Evolutionary conservation across 495 filamentous ascomycete genomes (phyloP).

Genomic region (Annulohypoxylon bovei): DNA sequence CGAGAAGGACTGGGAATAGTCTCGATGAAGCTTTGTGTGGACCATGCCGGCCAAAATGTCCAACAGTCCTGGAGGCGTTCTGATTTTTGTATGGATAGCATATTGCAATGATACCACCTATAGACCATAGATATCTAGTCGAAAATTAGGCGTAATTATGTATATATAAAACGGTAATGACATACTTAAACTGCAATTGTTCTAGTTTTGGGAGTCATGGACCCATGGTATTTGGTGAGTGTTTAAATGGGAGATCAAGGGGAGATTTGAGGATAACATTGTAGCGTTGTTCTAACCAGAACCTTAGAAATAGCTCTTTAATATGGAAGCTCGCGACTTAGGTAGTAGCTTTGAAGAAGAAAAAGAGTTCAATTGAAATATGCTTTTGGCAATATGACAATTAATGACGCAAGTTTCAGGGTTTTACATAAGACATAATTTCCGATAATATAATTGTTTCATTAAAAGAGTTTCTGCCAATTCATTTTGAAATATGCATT

Average conservation of each 20-base stretch:
- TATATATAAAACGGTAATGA: neutral
- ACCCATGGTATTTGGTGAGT: neutral
- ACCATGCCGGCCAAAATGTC: neutral
- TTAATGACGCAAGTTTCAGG: neutral
- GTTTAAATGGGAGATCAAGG: neutral
- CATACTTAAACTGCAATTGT: neutral
- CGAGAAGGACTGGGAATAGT: constrained; percentile 47
- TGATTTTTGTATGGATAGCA: neutral
- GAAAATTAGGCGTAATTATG: neutral
- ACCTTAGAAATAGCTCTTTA: too few relatives aligned
- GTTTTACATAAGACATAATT: neutral
- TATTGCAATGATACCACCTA: constrained; percentile 2
- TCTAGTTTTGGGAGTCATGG: too few relatives aligned
- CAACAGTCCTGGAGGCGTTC: neutral
- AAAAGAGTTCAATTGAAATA: neutral
- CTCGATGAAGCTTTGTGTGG: neutral
- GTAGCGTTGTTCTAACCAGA: too few relatives aligned
- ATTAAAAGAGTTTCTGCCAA: too few relatives aligned
- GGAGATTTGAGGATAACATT: too few relatives aligned
- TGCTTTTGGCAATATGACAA: neutral
- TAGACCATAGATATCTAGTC: constrained; percentile 4
- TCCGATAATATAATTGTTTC: too few relatives aligned
- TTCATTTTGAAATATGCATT: too few relatives aligned
- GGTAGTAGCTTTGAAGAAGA: too few relatives aligned
- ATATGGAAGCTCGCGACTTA: too few relatives aligned